Conservation (phyloP, 805 yeast genomes). For the Candida ovalis region DNA sequence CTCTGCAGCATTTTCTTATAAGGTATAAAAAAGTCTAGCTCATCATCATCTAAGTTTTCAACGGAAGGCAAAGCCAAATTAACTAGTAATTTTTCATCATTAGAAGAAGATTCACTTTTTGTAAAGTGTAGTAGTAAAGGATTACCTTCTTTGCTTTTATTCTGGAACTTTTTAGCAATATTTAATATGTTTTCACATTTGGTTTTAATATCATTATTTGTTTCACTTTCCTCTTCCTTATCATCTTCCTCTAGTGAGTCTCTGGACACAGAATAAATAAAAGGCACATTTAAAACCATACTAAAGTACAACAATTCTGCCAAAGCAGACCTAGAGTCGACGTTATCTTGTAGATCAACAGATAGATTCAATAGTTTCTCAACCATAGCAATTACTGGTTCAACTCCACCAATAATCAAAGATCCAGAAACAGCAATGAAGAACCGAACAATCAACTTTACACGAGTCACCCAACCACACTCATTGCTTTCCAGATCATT, state of each 20-base stretch:
- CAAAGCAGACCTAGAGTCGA: conserved; percentile 45
- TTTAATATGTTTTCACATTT: conserved; percentile 44
- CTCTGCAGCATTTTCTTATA: conserved; percentile 16
- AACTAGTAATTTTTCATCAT: conserved; percentile 46
- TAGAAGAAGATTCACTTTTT: conserved; percentile 38
- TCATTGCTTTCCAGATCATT: conserved; percentile 27
- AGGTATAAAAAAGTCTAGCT: conserved; percentile 36
- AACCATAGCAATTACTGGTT: conserved; percentile 39
- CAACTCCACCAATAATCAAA: conserved; percentile 44
- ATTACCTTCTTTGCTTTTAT: conserved; percentile 1
- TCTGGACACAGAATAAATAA: conserved; percentile 27
- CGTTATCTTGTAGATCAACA: conserved; percentile 46
- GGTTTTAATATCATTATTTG: conserved; percentile 20
- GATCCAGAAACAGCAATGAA: conserved; percentile 58
- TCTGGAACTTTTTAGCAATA: conserved; percentile 33
- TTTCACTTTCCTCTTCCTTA: background rate
- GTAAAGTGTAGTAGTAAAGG: conserved; percentile 7
- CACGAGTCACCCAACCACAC: conserved; percentile 62
- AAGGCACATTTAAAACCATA: conserved; percentile 63
- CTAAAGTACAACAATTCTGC: conserved; percentile 68
- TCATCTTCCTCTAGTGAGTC: conserved; percentile 5
- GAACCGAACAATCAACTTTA: conserved; percentile 70
- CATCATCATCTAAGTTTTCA: conserved; percentile 36
- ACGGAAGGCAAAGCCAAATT: conserved; percentile 49
- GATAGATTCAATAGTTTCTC: conserved; percentile 52